A percentile compares a stretch with the other conserved stretches of the same genome.
phyloP scores from a whole-genome alignment of 441 rosid species.

The Euphorbia celastroides region DNA sequence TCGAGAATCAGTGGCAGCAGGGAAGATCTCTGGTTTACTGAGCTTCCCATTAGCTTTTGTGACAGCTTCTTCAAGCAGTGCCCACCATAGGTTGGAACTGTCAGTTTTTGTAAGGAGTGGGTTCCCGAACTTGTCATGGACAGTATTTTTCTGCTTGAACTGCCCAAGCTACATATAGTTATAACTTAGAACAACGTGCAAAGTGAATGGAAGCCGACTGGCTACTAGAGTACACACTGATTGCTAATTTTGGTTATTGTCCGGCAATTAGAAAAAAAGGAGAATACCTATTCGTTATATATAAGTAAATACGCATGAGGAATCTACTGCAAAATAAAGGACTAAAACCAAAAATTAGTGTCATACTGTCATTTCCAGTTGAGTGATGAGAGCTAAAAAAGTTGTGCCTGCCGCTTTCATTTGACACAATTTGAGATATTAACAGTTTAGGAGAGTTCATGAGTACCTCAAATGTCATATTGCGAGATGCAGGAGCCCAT shows the following conservation, averaged over 20 bases:
- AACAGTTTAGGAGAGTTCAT: conserved; percentile 1
- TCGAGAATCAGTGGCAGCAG: conserved; percentile 83
- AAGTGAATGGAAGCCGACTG: not conserved
- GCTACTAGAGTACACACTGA: not conserved
- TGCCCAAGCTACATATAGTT: conserved; percentile 39
- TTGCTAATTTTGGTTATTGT: not conserved
- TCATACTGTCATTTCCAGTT: not conserved
- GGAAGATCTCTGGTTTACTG: conserved; percentile 77
- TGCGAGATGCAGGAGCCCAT: conserved; percentile 90
- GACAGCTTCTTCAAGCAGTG: conserved; percentile 65
- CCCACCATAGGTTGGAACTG: conserved; percentile 87
- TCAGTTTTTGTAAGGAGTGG: conserved; percentile 53
- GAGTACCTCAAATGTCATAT: conserved; percentile 84
- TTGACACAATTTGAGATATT: not conserved
- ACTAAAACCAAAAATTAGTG: not conserved
- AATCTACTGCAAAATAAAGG: not conserved
- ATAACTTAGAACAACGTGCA: conserved; percentile 21
- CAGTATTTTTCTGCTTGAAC: conserved; percentile 66
- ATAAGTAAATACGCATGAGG: not conserved
- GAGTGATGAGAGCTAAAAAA: not conserved
- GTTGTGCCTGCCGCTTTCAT: not conserved
- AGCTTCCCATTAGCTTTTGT: conserved; percentile 62
- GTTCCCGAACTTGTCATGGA: conserved; percentile 36
- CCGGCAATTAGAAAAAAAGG: not conserved
- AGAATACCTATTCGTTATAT: not conserved